Evolutionary conservation across 139 green algal species (phyloP), one percentile per base, ranked within the genome.

Genomic region (Protoeuglena noctilucae): DNA sequence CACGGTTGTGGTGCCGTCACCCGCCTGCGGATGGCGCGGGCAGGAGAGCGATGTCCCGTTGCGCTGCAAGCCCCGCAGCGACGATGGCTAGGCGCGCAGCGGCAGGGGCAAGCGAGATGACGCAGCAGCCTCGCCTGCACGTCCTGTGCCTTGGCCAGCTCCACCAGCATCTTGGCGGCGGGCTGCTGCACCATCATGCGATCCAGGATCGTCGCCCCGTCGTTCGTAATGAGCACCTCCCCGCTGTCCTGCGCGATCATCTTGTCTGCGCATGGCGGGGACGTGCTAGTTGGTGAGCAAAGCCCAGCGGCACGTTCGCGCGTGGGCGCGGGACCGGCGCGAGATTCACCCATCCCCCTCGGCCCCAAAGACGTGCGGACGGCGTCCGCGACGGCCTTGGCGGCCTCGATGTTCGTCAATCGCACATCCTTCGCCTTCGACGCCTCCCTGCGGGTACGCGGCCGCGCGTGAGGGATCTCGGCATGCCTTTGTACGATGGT

Each of bases 181-280:
- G 91, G 91, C 70, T 97, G 87, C 48, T 74, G 77, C 16, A 98
- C 88, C 0, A 73, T 74, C 89, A 98, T 97, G 65, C 93, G 95
- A 51, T 98, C 87, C 12, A 99, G 70, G 48, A 99, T 97, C 18
- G 91, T 99, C 7, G 91, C 91, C 3, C 91, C 91, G 62, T 99
- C 91, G 63, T 99, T 99, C 28, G 91, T 98, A 64, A 99, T 99
- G 61, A 98, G 88, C 9, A 99, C 92, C 57, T 97, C 86, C 1
- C 88, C 90, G 29, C 85, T 79, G 0, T 82, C 68, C 30, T 83
- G 71, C 3, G 73, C 76, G 14, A 97, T 76, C 83, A n/a, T n/a
- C n/a, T n/a, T n/a, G n/a, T n/a, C n/a, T n/a, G n/a, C 52, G 64
- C 2, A 52, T 21, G 54, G 45, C 54, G 4, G 21, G 26, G 16